These are phyloP conservation scores for Neonectria magnoliae DNA, from an alignment of 2,329 filamentous ascomycete genomes.

Conservation along the genomic window DNA sequence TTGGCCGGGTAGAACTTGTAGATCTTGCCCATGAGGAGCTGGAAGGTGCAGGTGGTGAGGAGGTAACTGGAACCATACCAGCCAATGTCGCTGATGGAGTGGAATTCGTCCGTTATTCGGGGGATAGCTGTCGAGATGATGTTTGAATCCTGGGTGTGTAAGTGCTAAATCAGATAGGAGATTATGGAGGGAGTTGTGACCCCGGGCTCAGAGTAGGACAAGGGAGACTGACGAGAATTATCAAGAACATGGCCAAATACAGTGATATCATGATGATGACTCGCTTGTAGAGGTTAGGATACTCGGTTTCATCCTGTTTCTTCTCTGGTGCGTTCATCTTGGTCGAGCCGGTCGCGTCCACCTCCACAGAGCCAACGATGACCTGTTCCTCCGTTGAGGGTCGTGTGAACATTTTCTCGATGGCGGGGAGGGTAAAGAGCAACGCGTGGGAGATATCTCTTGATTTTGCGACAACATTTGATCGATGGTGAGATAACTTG, in stretches of 20 bases:
- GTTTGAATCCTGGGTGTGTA: conserved; percentile 43
- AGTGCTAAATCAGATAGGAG: neutral
- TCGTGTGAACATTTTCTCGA: neutral
- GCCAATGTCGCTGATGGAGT: conserved; percentile 56
- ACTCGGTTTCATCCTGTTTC: conserved; percentile 16
- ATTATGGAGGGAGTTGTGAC: too few species aligned
- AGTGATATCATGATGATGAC: conserved; percentile 49
- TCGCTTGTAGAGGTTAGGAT: conserved; percentile 37
- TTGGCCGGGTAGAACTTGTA: conserved; percentile 58
- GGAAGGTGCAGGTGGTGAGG: conserved; percentile 52
- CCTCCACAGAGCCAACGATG: conserved; percentile 6
- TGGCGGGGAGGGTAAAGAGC: neutral
- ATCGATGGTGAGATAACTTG: neutral
- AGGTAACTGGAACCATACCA: conserved; percentile 60
- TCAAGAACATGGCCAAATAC: conserved; percentile 51
- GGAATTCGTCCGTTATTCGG: conserved; percentile 54
- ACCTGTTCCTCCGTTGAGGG: neutral
- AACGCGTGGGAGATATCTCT: neutral
- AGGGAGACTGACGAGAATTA: conserved; percentile 45
- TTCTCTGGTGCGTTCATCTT: neutral
- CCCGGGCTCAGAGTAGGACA: too few species aligned
- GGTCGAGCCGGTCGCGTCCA: conserved; percentile 11
- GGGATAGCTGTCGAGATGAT: conserved; percentile 57
- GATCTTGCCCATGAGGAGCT: conserved; percentile 52
- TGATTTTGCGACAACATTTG: neutral